Conservation (phyloP, 2,329 filamentous ascomycete genomes). For the Verticillium nubilum region DNA sequence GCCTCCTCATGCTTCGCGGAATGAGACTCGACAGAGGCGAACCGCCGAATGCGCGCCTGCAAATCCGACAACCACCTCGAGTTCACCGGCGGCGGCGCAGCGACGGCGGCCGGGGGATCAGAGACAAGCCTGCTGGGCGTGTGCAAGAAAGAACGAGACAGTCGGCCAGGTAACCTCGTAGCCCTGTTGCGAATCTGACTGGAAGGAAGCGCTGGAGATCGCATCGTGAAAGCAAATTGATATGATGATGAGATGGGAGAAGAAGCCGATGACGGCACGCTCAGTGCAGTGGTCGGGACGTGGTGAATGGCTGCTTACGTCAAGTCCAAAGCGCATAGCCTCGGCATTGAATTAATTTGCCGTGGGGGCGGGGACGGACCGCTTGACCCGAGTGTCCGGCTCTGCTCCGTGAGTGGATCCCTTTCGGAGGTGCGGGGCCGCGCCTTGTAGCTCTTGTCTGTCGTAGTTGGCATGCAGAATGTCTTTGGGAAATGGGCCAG, state of each 20-base stretch:
- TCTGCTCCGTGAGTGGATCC: too few species aligned
- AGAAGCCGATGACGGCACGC: background rate
- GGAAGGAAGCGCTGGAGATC: background rate
- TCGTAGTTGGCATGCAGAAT: too few species aligned
- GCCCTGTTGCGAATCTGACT: background rate
- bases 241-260: background rate
- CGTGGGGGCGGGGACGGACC: too few species aligned
- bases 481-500: too few species aligned
- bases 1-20: background rate
- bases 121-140: background rate
- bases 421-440: too few species aligned
- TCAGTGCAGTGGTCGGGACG: background rate
- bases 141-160: background rate
- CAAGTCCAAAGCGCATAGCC: background rate
- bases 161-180: background rate
- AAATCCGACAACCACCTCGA: conserved; percentile 22
- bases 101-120: background rate
- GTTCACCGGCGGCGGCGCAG: conserved; percentile 6
- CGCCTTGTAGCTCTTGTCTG: too few species aligned
- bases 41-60: conserved; percentile 14
- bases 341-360: too few species aligned
- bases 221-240: background rate
- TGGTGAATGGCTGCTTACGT: background rate
- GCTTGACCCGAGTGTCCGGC: too few species aligned
- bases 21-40: background rate